Percentiles rank a stretch among this genome's conserved stretches.
Conservation (phyloP, 2,329 filamentous ascomycete species). For the Spiromastix sp. region DNA sequence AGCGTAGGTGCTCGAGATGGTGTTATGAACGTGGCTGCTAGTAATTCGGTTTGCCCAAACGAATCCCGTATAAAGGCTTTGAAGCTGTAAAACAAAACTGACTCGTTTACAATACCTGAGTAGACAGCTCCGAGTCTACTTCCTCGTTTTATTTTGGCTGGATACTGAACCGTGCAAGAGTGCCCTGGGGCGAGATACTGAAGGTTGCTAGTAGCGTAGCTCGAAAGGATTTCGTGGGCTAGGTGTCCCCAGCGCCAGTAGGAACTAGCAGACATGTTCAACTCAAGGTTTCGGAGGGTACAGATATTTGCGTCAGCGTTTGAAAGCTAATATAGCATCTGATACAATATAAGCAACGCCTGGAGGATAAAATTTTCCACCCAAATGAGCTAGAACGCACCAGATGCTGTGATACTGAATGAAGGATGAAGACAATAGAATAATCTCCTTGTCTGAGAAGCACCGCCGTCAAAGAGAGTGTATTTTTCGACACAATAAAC, state of each 20-base stretch:
- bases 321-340: too few relatives aligned
- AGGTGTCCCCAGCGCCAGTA: constrained; percentile 6
- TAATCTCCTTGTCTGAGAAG: too few relatives aligned
- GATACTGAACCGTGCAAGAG: constrained; percentile 7
- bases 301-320: too few relatives aligned
- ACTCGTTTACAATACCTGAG: constrained; percentile 2
- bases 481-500: too few relatives aligned
- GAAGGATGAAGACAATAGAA: too few relatives aligned
- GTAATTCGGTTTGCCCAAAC: constrained; percentile 2
- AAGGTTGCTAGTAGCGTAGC: constrained; percentile 1
- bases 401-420: too few relatives aligned
- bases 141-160: constrained; percentile 5
- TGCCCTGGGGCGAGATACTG: constrained; percentile 7
- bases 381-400: too few relatives aligned
- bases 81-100: constrained; percentile 6
- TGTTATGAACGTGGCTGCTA: constrained; percentile 8
- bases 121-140: constrained; percentile 4
- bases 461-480: too few relatives aligned
- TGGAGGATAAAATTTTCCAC: too few relatives aligned
- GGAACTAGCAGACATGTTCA: not conserved
- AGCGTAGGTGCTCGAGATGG: constrained; percentile 5
- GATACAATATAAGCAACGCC: too few relatives aligned
- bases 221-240: constrained; percentile 5
- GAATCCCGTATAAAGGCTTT: constrained; percentile 6
- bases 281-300: too few relatives aligned